Conservation (phyloP, 192 early-diverging fungal species). For the Rhizophagus prolifer region DNA sequence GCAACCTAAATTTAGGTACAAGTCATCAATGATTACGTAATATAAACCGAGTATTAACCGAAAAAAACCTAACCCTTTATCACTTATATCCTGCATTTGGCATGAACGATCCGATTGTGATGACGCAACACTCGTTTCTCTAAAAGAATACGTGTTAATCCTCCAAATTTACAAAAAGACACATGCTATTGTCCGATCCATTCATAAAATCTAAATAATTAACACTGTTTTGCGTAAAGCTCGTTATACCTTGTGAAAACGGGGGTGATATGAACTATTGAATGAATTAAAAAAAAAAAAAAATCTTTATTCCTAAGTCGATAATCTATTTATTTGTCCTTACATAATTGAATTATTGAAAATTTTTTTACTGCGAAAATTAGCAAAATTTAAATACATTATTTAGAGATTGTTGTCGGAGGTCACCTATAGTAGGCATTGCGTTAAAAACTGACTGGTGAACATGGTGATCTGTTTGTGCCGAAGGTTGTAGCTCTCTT, state of each 20-base stretch:
- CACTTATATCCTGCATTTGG: not conserved
- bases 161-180: not conserved
- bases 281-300: not conserved
- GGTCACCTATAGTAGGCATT: not conserved
- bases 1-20: not conserved
- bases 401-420: conserved; percentile 10
- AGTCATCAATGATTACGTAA: not conserved
- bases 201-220: conserved; percentile 10
- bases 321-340: not conserved
- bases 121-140: not conserved
- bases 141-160: not conserved
- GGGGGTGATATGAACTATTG: not conserved
- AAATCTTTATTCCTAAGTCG: not conserved
- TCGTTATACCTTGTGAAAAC: not conserved
- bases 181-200: conserved; percentile 9
- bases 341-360: not conserved
- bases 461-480: not conserved
- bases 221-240: not conserved
- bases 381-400: not conserved
- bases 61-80: not conserved
- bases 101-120: not conserved
- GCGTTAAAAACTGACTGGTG: conserved; percentile 1
- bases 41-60: not conserved
- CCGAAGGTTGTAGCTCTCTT: not conserved
- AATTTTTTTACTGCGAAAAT: not conserved